Evolutionary conservation across 2,329 filamentous ascomycete genomes (phyloP).

Genomic region (Neofusicoccum cordaticola): DNA sequence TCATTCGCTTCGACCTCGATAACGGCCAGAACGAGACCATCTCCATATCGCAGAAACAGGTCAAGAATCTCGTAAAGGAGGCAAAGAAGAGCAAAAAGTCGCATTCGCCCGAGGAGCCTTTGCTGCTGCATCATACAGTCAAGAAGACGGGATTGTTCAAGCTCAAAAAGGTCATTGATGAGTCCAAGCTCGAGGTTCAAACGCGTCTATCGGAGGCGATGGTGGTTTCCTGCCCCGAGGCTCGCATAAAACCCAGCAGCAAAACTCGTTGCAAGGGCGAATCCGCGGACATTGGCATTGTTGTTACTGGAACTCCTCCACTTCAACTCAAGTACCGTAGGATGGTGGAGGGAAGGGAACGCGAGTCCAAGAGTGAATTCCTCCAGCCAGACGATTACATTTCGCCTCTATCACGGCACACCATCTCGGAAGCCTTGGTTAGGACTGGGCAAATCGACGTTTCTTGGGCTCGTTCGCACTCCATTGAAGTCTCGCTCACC

Average conservation of each 20-base stretch:
- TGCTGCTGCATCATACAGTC: conserved; percentile 68
- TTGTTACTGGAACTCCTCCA: conserved; percentile 84
- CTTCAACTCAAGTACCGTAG: conserved; percentile 91
- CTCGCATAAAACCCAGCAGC: conserved; percentile 64
- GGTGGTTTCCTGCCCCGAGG: conserved; percentile 81
- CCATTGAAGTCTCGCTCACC: conserved; percentile 78
- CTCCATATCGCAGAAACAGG: conserved; percentile 68
- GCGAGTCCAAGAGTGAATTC: conserved; percentile 79
- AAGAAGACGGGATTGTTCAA: conserved; percentile 88
- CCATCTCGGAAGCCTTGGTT: conserved; percentile 57
- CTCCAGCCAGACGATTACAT: conserved; percentile 84
- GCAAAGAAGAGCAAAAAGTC: conserved; percentile 57
- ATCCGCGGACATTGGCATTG: conserved; percentile 77
- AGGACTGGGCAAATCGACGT: conserved; percentile 62
- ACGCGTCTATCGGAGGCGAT: conserved; percentile 72
- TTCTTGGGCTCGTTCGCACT: conserved; percentile 76
- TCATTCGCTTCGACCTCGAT: conserved; percentile 82
- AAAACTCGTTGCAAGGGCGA: conserved; percentile 79
- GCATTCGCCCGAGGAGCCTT: conserved; percentile 52
- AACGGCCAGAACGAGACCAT: conserved; percentile 78
- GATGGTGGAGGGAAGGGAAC: conserved; percentile 77
- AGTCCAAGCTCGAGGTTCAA: conserved; percentile 91
- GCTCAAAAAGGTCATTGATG: conserved; percentile 80
- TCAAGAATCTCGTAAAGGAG: conserved; percentile 71
- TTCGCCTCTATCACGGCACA: conserved; percentile 68